Evolutionary conservation across 176 grass and related monocot genomes (phyloP), one percentile per base, ranked within the genome.

Genomic region (Lolium rigidum): DNA sequence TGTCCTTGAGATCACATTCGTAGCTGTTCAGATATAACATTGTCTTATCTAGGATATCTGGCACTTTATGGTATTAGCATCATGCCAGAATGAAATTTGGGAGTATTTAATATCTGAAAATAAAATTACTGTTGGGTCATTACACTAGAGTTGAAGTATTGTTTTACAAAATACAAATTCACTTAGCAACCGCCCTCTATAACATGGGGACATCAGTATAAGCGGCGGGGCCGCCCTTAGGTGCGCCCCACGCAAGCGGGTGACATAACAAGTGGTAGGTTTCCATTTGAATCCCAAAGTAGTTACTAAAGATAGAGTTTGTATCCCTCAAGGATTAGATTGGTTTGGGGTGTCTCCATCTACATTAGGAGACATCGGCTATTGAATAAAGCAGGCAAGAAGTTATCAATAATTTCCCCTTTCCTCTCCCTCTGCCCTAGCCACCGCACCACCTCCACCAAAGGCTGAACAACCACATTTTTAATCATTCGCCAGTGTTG

Each of bases 21-120:
- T 48, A 76, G 70, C 80, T 84, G 7, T 84, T 80, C 14, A 25
- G 51, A 49, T 89, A 75, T 17, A 89, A 81, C 70, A 74, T 86
- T 83, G 48, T 64, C 18, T 79, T 77, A 56, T 25, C 7, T 86
- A 55, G 44, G 54, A 78, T 82, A 82, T 49, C 13, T 0, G 78
- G 12, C 11, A 77, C 60, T 59, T 44, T 72, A 57, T 83, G 58
- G 76, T 82, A 76, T 49, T 46, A 60, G 15, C 61, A 80, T 87
- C 48, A 77, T 26, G 58, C 1, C 6, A 47, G 65, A 83, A 48
- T 83, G 55, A 74, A 67, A 14, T 57, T 50, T 20, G 38, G 59
- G 31, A 76, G 52, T 39, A 37, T 74, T 56, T 81, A 85, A 56
- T 76, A 25, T 52, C 20, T 20, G 39, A 85, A 80, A 24, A 76